Conservation (phyloP, 2,329 filamentous ascomycete species). For the Laburnicola sp. region DNA sequence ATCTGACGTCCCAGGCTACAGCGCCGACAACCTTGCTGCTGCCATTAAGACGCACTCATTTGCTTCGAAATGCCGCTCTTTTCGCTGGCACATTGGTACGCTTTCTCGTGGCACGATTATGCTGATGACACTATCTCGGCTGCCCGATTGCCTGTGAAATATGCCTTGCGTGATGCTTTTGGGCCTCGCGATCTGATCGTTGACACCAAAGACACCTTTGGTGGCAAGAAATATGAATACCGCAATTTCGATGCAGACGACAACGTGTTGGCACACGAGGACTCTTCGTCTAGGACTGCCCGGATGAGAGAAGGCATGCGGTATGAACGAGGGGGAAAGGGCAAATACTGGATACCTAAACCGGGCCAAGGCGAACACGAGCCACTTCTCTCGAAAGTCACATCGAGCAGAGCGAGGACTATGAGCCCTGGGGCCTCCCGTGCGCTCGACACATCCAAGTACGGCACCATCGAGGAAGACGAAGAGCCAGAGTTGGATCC, state of each 20-base stretch:
- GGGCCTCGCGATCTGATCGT: conserved; percentile 87
- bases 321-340: conserved; percentile 92
- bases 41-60: conserved; percentile 94
- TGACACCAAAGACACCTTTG: conserved; percentile 93
- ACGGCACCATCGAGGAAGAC: conserved; percentile 53
- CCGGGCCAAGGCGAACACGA: conserved; percentile 63
- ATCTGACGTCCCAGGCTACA: conserved; percentile 85
- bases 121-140: conserved; percentile 86
- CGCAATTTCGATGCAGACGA: conserved; percentile 91
- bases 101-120: conserved; percentile 99
- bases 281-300: conserved; percentile 81
- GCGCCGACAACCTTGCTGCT: conserved; percentile 88
- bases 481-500: conserved; percentile 63
- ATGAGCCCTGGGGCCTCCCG: conserved; percentile 55
- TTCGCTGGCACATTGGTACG: conserved; percentile 94
- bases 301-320: conserved; percentile 94
- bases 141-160: conserved; percentile 86
- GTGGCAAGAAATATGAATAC: conserved; percentile 88
- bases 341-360: conserved; percentile 97
- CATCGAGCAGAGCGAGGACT: conserved; percentile 52
- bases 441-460: conserved; percentile 46
- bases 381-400: conserved; percentile 56
- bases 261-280: conserved; percentile 92
- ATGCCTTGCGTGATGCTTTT: conserved; percentile 87
- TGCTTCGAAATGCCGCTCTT: conserved; percentile 98